Conservation (phyloP, 148 eudicot genomes). For the Hydrangea macrophylla region DNA sequence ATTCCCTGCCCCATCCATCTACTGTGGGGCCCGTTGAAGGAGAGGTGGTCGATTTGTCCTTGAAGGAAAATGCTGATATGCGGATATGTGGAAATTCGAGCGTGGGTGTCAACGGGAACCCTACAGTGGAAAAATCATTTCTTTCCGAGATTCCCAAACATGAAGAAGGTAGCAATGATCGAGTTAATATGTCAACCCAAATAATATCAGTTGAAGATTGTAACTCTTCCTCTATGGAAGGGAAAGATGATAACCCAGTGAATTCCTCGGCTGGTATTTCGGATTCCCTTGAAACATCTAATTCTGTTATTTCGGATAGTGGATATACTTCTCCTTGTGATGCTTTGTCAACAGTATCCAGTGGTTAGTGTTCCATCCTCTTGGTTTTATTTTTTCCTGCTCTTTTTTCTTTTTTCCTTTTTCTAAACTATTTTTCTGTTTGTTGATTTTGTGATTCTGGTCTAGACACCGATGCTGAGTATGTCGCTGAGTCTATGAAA, state of each 20-base stretch:
- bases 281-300: not conserved
- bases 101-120: not conserved
- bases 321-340: slow-evolving; percentile 3
- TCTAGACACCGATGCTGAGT: not conserved
- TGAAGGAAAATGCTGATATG: not conserved
- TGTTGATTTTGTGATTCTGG: not conserved
- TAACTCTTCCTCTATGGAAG: not conserved
- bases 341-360: slow-evolving; percentile 1
- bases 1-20: not conserved
- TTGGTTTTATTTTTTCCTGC: no score
- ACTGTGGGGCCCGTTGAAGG: not conserved
- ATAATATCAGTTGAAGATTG: not conserved
- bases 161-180: not conserved
- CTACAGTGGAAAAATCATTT: not conserved
- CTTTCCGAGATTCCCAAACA: not conserved
- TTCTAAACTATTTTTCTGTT: not conserved
- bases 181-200: not conserved
- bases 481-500: not conserved
- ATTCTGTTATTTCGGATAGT: not conserved
- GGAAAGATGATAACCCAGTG: not conserved
- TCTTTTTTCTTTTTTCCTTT: not conserved
- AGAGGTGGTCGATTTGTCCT: not conserved
- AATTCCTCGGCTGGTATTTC: not conserved
- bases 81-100: not conserved
- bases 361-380: not conserved